phyloP scores from a whole-genome alignment of 2,329 filamentous ascomycete species.

The Ophiostoma sp. region DNA sequence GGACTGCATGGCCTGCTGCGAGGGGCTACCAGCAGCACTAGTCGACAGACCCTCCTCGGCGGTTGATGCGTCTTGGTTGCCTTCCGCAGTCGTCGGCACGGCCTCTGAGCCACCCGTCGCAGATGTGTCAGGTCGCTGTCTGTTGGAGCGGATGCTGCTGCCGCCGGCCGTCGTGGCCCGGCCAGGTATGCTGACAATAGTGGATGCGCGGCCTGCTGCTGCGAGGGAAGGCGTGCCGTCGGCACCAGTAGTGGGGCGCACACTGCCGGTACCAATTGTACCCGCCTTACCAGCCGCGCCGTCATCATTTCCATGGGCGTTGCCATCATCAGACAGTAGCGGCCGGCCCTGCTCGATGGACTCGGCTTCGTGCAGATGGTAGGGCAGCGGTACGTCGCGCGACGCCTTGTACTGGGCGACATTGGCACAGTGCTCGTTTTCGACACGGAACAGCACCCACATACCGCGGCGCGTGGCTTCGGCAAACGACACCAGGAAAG shows the following conservation, averaged over 20 bases:
- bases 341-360: conserved; percentile 21
- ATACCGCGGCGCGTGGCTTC: conserved; percentile 82
- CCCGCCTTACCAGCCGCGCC: background rate
- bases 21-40: conserved; percentile 5
- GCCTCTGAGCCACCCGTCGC: background rate
- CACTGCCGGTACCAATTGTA: background rate
- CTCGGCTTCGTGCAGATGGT: conserved; percentile 48
- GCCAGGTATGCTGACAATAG: background rate
- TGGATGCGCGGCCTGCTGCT: background rate
- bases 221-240: conserved; percentile 18
- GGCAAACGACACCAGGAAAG: conserved; percentile 70
- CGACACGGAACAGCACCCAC: conserved; percentile 89
- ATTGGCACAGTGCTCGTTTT: conserved; percentile 95
- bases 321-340: conserved; percentile 20
- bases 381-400: conserved; percentile 80
- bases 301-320: background rate
- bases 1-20: background rate
- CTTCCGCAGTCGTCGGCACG: background rate
- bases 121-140: conserved; percentile 4
- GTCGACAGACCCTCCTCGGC: conserved; percentile 17
- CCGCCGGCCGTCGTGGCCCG: background rate
- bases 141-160: conserved; percentile 12
- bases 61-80: background rate
- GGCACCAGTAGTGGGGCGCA: conserved; percentile 23
- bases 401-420: conserved; percentile 86